These are phyloP conservation scores for Elongisporangium undulatum DNA, from an alignment of 352 stramenopile genomes.

Conservation along the genomic window DNA sequence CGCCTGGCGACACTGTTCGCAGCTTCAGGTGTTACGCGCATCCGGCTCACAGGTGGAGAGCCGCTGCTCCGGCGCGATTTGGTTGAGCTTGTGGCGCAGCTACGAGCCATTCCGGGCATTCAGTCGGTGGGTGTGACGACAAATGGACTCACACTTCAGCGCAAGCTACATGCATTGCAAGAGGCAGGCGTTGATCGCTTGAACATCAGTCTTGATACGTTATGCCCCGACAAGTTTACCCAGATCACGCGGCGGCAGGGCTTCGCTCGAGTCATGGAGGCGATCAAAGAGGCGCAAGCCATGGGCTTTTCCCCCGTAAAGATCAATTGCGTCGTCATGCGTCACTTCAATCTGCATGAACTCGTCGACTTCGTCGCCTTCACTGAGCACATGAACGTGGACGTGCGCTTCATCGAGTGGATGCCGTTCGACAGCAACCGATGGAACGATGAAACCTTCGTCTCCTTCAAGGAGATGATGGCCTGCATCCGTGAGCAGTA, in stretches of 20 bases:
- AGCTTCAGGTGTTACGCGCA: slow-evolving; percentile 87
- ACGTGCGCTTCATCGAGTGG: slow-evolving; percentile 99
- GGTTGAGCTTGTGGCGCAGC: slow-evolving; percentile 37
- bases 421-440: slow-evolving; percentile 99
- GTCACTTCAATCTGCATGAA: slow-evolving; percentile 94
- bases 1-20: slow-evolving; percentile 88
- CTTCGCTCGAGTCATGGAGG: slow-evolving; percentile 77
- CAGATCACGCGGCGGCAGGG: slow-evolving; percentile 91
- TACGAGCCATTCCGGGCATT: slow-evolving; percentile 66
- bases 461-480: slow-evolving; percentile 94
- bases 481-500: slow-evolving; percentile 35
- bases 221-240: slow-evolving; percentile 90
- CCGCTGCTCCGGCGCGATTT: slow-evolving; percentile 60
- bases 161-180: slow-evolving; percentile 76
- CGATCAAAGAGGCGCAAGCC: slow-evolving; percentile 69
- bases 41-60: slow-evolving; percentile 96
- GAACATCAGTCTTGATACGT: slow-evolving; percentile 96
- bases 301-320: slow-evolving; percentile 82
- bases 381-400: slow-evolving; percentile 76
- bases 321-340: slow-evolving; percentile 98
- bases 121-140: slow-evolving; percentile 93
- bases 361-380: slow-evolving; percentile 94
- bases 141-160: slow-evolving; percentile 93
- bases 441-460: slow-evolving; percentile 92
- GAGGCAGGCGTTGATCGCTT: slow-evolving; percentile 84